Evolutionary conservation across 1,284 basidiomycete species (phyloP).

Genomic region (Vanrija sp.): DNA sequence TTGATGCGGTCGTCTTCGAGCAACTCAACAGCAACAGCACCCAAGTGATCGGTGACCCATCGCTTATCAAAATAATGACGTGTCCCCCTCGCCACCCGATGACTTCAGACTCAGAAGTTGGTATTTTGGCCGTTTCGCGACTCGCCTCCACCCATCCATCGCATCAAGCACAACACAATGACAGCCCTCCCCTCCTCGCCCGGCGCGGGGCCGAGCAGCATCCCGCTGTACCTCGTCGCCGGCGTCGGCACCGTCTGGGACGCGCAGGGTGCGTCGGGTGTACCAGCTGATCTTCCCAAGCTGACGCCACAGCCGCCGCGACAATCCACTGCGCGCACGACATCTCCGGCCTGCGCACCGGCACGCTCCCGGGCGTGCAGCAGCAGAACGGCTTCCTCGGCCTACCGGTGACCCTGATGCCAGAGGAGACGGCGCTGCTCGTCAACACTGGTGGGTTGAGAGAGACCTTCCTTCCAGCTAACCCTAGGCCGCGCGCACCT

Average conservation of each 20-base stretch:
- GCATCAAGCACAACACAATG: background rate
- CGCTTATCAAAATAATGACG: slow-evolving; percentile 1
- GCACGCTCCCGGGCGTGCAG: slow-evolving; percentile 88
- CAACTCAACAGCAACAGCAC: background rate
- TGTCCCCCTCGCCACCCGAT: background rate
- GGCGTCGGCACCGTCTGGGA: slow-evolving; percentile 49
- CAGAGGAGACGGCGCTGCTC: slow-evolving; percentile 86
- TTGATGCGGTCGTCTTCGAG: background rate
- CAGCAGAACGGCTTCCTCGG: slow-evolving; percentile 98
- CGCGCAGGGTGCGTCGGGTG: slow-evolving; percentile 36
- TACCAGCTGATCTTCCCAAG: background rate
- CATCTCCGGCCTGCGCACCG: slow-evolving; percentile 78
- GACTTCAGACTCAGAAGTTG: background rate
- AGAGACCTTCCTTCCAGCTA: background rate
- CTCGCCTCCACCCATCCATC: background rate
- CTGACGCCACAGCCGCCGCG: slow-evolving; percentile 59
- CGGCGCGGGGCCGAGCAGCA: slow-evolving; percentile 12
- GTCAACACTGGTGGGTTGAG: slow-evolving; percentile 65
- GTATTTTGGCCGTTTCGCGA: background rate
- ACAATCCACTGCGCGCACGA: slow-evolving; percentile 70
- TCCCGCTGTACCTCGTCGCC: slow-evolving; percentile 45
- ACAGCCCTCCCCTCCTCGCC: background rate
- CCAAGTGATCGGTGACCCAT: background rate
- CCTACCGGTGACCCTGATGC: slow-evolving; percentile 77
- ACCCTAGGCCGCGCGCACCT: slow-evolving; percentile 67